Evolutionary conservation across 805 yeast species (phyloP), one percentile per base, ranked within the genome.

Genomic region (Yamadazyma tumulicola): DNA sequence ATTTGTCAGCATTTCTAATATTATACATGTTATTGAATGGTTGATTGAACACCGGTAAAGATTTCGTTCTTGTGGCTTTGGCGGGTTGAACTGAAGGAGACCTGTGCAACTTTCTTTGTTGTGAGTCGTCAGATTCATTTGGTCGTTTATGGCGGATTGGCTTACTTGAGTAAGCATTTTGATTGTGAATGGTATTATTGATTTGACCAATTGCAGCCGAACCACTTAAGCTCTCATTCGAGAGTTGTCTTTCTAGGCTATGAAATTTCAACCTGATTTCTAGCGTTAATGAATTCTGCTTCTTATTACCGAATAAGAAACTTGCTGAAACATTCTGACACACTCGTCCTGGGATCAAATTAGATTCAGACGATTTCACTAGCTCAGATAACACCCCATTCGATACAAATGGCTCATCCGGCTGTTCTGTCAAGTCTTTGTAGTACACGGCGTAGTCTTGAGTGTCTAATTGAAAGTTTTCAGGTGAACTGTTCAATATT

Each of bases 271-370:
- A 55, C 41, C 77, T 64, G 24, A 79, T 68, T 53, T 79, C 85
- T 32, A 79, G 54, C 2, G 83, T 79, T 39, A 75, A 71, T 1
- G 69, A 55, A 45, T 54, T 48, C 38, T 58, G 54, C 38, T 55
- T 52, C 43, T 49, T 63, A 55, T 59, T 67, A 49, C 63, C 63
- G 48, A 57, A 57, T 13, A 57, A 42, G 30, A 52, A 61, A 47
- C 75, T 54, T 31, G 74, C 70, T 19, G 77, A 66, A 34, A 79
- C 64, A 48, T 72, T 78, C 36, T 75, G 75, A 45, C 82, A 77
- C 22, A 79, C 77, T 36, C 81, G 67, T 9, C 81, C 75, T 4
- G 80, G 66, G 4, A 69, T 61, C 19, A 62, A 42, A 15, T 46
- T 46, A 9, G 49, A 30, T 24, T 56, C 51, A 4, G 57, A 34